These are phyloP conservation scores for Lepidium africanum DNA, from an alignment of 345 rosid genomes.

Conservation along the genomic window DNA sequence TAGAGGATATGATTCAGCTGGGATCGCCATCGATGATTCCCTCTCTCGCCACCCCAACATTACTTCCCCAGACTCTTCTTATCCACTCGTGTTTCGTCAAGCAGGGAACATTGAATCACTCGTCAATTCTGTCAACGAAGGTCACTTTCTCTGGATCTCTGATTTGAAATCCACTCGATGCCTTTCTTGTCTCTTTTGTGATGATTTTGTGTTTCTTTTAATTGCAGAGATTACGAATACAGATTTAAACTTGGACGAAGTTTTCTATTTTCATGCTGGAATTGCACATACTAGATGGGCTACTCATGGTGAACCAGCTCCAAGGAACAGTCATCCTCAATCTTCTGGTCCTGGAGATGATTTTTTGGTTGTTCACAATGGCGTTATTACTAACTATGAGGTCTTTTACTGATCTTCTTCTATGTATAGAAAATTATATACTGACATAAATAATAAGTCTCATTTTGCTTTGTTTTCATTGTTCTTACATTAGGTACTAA, in stretches of 20 bases:
- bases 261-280: constrained; percentile 71
- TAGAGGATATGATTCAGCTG: constrained; percentile 94
- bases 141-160: constrained; percentile 30
- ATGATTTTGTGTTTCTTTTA: neutral
- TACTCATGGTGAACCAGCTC: constrained; percentile 94
- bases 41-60: constrained; percentile 18
- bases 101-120: constrained; percentile 96
- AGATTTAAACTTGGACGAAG: constrained; percentile 66
- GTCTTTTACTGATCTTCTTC: constrained; percentile 33
- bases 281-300: constrained; percentile 99
- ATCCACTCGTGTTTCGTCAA: constrained; percentile 75
- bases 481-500: constrained; percentile 45
- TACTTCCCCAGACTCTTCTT: constrained; percentile 7
- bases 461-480: neutral
- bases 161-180: neutral
- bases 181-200: neutral
- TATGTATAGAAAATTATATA: too few relatives aligned
- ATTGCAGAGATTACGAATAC: constrained; percentile 53
- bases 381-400: constrained; percentile 81
- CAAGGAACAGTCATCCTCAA: constrained; percentile 93
- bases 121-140: constrained; percentile 82
- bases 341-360: constrained; percentile 75
- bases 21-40: constrained; percentile 66
- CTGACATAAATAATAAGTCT: neutral
- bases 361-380: constrained; percentile 92